phyloP scores from a whole-genome alignment of 768 basidiomycete species.

The Favolaschia claudopus region DNA sequence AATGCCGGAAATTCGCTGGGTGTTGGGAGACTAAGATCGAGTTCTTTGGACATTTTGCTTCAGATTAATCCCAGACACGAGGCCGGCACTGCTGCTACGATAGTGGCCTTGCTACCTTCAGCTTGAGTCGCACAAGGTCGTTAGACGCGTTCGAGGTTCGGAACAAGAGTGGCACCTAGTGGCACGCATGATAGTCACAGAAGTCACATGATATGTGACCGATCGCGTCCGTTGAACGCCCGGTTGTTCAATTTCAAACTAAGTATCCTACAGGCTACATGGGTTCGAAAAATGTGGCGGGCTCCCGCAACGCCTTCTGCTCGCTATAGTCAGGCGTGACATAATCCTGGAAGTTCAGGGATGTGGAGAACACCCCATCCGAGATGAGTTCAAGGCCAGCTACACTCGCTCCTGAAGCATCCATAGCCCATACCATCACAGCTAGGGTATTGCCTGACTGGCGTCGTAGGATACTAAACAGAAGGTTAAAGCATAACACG shows the following conservation, averaged over 20 bases:
- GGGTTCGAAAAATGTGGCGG: slow-evolving; percentile 33
- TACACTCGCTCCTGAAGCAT: slow-evolving; percentile 49
- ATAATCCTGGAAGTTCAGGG: slow-evolving; percentile 50
- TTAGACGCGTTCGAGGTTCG: too few relatives aligned
- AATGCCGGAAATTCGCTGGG: slow-evolving; percentile 79
- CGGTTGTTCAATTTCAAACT: too few relatives aligned
- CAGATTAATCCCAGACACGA: too few relatives aligned
- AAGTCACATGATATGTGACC: too few relatives aligned
- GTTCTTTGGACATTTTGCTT: slow-evolving; percentile 11
- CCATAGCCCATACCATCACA: slow-evolving; percentile 58
- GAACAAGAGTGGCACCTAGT: too few relatives aligned
- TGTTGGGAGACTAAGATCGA: slow-evolving; percentile 58
- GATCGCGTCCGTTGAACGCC: too few relatives aligned
- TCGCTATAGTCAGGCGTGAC: slow-evolving; percentile 47
- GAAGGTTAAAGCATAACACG: neutral
- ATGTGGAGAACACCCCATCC: slow-evolving; percentile 53
- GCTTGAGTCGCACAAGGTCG: too few relatives aligned
- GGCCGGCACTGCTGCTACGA: too few relatives aligned
- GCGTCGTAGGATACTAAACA: slow-evolving; percentile 48
- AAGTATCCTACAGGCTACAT: slow-evolving; percentile 43
- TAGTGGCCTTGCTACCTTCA: too few relatives aligned
- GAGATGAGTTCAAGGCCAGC: slow-evolving; percentile 50
- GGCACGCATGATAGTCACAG: too few relatives aligned
- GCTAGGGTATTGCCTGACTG: slow-evolving; percentile 54
- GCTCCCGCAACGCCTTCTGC: slow-evolving; percentile 43